phyloP scores from a whole-genome alignment of 331 rosid genomes.

The Phaseolus coccineus region DNA sequence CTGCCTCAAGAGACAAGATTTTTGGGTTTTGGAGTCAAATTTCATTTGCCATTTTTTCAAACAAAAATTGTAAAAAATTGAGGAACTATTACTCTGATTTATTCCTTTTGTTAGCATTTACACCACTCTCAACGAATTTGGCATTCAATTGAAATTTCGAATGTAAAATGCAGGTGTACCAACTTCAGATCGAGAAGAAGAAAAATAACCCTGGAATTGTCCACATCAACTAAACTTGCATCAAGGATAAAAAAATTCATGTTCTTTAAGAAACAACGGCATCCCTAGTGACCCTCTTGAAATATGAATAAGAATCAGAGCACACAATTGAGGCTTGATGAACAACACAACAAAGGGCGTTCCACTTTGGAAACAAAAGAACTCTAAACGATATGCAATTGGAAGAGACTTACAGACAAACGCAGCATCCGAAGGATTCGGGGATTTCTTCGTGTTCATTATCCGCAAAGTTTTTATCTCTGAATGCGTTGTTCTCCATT shows the following conservation, averaged over 20 bases:
- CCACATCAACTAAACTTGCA: not conserved
- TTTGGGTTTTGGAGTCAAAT: conserved; percentile 10
- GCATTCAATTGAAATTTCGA: conserved; percentile 14
- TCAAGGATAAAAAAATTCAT: not conserved
- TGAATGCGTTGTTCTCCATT: conserved; percentile 47
- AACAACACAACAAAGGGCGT: conserved; percentile 19
- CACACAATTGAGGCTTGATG: conserved; percentile 24
- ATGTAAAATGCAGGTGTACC: not conserved
- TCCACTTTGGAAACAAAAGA: not conserved
- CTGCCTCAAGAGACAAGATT: conserved; percentile 21
- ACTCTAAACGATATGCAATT: not conserved
- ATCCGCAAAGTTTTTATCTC: conserved; percentile 23
- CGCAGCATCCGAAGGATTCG: conserved; percentile 68
- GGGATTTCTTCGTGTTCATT: conserved; percentile 52
- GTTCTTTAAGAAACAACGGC: not conserved
- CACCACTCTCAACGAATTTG: conserved; percentile 27
- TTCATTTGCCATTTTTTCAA: not conserved
- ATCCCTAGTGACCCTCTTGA: conserved; percentile 1
- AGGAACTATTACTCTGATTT: conserved; percentile 1
- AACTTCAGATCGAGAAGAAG: conserved; percentile 25
- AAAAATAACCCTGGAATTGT: not conserved
- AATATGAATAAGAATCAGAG: conserved; percentile 14
- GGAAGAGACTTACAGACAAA: conserved; percentile 66
- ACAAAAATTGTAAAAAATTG: not conserved
- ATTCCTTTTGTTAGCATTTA: conserved; percentile 4